Percentiles rank a stretch among this genome's conserved stretches.
Evolutionary conservation across 2,329 filamentous ascomycete genomes (phyloP).

Genomic region (Aureobasidium sp.): DNA sequence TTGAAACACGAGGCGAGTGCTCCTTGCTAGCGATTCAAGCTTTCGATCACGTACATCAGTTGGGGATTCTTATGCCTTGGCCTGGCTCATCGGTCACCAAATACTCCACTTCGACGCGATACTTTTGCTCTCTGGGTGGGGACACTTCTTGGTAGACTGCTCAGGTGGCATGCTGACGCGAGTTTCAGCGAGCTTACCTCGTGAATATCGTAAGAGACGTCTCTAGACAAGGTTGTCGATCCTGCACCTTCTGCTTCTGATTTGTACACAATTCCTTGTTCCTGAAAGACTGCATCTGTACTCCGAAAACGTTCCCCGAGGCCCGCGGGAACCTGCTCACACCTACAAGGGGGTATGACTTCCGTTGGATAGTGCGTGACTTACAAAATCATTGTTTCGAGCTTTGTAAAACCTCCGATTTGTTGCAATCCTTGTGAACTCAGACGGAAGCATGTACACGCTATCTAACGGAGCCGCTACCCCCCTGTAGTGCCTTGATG

Average conservation of each 20-base stretch:
- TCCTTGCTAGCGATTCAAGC: background rate
- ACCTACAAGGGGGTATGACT: too few species aligned
- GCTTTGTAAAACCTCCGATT: too few species aligned
- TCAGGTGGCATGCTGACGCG: background rate
- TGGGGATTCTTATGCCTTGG: background rate
- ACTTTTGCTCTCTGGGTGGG: background rate
- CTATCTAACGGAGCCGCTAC: too few species aligned
- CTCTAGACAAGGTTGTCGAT: background rate
- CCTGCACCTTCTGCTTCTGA: background rate
- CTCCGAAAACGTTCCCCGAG: background rate
- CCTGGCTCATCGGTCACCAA: background rate
- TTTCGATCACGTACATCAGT: slow-evolving; percentile 8
- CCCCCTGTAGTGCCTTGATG: background rate
- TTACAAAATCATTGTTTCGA: too few species aligned
- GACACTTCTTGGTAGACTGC: background rate
- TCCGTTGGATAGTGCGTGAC: too few species aligned
- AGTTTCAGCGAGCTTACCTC: background rate
- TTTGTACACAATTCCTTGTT: background rate
- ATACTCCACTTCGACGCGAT: background rate
- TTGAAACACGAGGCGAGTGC: background rate
- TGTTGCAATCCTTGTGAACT: too few species aligned
- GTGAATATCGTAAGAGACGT: slow-evolving; percentile 6
- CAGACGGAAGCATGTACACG: too few species aligned
- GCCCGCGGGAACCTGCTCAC: background rate
- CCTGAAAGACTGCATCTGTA: background rate